Evolutionary conservation across 208 protist genomes (phyloP).

Genomic region (Perkinsela sp.): DNA sequence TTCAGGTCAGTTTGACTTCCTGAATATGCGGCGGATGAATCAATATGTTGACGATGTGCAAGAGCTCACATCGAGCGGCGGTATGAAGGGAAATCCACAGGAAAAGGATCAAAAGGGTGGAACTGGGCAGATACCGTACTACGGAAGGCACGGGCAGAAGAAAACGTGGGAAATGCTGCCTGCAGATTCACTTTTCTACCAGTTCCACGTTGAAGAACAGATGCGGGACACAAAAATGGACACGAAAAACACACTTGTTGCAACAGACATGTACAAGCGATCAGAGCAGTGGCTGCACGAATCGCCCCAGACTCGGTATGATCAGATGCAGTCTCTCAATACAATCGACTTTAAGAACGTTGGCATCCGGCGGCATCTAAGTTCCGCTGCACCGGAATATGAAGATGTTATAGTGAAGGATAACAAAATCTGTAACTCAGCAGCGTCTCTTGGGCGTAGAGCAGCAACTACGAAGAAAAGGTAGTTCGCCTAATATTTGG

Average conservation of each 20-base stretch:
- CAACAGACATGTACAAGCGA: constrained; percentile 23
- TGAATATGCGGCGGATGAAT: neutral
- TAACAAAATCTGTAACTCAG: neutral
- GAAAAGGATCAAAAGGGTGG: neutral
- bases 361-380: constrained; percentile 41
- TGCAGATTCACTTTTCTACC: neutral
- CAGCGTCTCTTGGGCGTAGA: neutral
- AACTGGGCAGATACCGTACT: neutral
- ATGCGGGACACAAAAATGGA: neutral
- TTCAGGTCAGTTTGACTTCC: neutral
- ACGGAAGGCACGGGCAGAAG: neutral
- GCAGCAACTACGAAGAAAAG: neutral
- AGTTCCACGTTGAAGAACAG: neutral
- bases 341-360: constrained; percentile 44
- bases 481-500: no score
- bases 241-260: neutral
- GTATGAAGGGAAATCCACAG: neutral
- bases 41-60: neutral
- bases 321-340: constrained; percentile 46
- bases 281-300: constrained; percentile 49
- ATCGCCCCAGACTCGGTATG: constrained; percentile 57
- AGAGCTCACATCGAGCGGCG: neutral
- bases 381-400: neutral
- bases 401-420: neutral
- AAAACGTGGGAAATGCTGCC: neutral